These are phyloP conservation scores for Phytophthora kernoviae DNA, from an alignment of 352 stramenopile species.

Conservation along the genomic window DNA sequence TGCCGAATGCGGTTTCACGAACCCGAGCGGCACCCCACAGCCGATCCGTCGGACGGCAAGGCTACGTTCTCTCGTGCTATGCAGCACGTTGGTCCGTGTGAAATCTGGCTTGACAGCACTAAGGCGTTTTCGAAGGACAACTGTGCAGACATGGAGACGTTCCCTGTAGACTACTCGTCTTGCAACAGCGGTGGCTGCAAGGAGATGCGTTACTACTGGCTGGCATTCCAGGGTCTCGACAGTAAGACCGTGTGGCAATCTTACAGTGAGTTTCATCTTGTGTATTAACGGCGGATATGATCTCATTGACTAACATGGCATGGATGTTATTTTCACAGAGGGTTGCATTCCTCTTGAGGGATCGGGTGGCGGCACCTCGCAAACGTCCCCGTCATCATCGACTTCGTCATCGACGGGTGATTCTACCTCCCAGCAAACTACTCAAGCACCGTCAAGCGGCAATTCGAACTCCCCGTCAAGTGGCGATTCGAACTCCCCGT, in stretches of 20 bases:
- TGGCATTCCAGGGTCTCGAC: slow-evolving; percentile 43
- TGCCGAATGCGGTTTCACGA: slow-evolving; percentile 40
- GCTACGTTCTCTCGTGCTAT: slow-evolving; percentile 39
- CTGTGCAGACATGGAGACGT: slow-evolving; percentile 45
- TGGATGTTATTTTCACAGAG: slow-evolving; percentile 19
- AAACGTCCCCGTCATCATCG: slow-evolving; percentile 5
- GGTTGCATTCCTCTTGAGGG: slow-evolving; percentile 41
- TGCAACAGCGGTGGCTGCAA: slow-evolving; percentile 35
- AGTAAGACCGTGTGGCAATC: slow-evolving; percentile 46
- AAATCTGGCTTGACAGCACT: slow-evolving; percentile 47
- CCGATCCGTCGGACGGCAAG: slow-evolving; percentile 39
- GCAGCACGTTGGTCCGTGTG: slow-evolving; percentile 37
- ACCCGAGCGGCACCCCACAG: slow-evolving; percentile 37
- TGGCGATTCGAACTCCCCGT: slow-evolving; percentile 9
- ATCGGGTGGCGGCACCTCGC: slow-evolving; percentile 23
- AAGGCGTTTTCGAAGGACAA: slow-evolving; percentile 38
- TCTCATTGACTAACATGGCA: neutral
- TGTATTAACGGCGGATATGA: neutral
- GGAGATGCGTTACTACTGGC: slow-evolving; percentile 49
- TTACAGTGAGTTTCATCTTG: slow-evolving; percentile 39
- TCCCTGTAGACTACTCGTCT: slow-evolving; percentile 45
- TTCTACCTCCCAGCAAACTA: slow-evolving; percentile 1
- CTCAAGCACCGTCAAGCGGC: slow-evolving; percentile 7
- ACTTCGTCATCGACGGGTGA: neutral
- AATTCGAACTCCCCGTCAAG: slow-evolving; percentile 12